Conservation (phyloP, 1,284 basidiomycete species). For the Meira nashicola region DNA sequence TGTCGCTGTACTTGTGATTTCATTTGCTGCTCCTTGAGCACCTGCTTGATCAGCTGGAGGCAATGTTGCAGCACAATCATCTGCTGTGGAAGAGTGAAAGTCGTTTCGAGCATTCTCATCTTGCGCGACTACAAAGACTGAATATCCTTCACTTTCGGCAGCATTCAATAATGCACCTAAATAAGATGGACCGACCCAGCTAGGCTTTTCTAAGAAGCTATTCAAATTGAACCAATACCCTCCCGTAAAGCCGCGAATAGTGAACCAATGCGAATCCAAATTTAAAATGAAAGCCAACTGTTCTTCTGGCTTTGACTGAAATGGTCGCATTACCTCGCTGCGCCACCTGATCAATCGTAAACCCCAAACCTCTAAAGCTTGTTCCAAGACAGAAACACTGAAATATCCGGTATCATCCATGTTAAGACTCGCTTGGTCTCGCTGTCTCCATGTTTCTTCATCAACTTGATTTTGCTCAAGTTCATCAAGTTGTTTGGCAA, state of each 20-base stretch:
- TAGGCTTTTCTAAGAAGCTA: slow-evolving; percentile 37
- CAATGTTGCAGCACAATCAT: slow-evolving; percentile 35
- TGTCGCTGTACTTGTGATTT: slow-evolving; percentile 3
- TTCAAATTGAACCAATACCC: slow-evolving; percentile 50
- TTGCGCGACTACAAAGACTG: slow-evolving; percentile 42
- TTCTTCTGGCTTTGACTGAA: slow-evolving; percentile 32
- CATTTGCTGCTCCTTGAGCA: not conserved
- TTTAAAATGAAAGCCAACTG: slow-evolving; percentile 50
- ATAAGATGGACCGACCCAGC: slow-evolving; percentile 44
- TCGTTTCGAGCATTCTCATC: slow-evolving; percentile 19
- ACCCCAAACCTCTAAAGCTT: slow-evolving; percentile 32
- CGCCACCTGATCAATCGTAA: slow-evolving; percentile 23
- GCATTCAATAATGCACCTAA: slow-evolving; percentile 45
- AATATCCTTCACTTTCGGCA: slow-evolving; percentile 41
- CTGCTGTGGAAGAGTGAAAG: slow-evolving; percentile 27
- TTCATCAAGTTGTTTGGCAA: slow-evolving; percentile 19
- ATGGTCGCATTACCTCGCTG: slow-evolving; percentile 24
- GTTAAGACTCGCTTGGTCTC: slow-evolving; percentile 24
- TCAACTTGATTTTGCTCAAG: slow-evolving; percentile 17
- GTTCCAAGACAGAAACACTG: slow-evolving; percentile 41
- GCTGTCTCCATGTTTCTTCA: slow-evolving; percentile 16
- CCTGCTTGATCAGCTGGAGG: slow-evolving; percentile 8
- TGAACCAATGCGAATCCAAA: slow-evolving; percentile 48
- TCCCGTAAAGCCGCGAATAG: slow-evolving; percentile 42
- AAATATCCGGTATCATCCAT: slow-evolving; percentile 52